Evolutionary conservation across 2,329 filamentous ascomycete species (phyloP), one percentile per base, ranked within the genome.

Genomic region (Fusarium equiseti): DNA sequence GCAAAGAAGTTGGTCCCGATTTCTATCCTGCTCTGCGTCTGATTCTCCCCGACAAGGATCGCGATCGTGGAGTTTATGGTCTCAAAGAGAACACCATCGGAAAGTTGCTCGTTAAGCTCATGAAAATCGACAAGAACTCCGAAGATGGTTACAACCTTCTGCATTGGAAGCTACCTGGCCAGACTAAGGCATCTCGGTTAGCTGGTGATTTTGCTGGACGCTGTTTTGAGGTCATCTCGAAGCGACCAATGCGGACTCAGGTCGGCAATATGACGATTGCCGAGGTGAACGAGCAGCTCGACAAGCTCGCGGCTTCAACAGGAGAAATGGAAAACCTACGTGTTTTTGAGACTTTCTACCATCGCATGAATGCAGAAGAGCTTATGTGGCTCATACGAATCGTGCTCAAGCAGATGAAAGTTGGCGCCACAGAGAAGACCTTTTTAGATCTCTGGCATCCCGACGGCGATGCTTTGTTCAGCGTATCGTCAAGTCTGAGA

Each of bases 331-430:
- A 95, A 68, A 95, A 98, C 74, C 78, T 94, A 43, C 90, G 90
- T 0, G 91, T 99, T 35, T 89, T 98, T 72, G 87, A 92, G 69
- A 87, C 90, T 7, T 97, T 98, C 77, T 98, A 98, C 80, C 88
- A 90, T 48, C 88, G 89, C 26, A 98, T 98, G 96, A 97, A 97
- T 73, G 88, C 96, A 0, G 92, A 97, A 70, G 96, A 99, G 81
- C 83, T 99, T 72, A 91, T 92, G 83, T 99, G 96, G 96, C 84
- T 98, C 59, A 93, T 99, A 68, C 91, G 95, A 16, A 98, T 99
- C 75, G 91, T 99, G 49, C 84, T 98, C 29, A 92, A 92, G 66
- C 92, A 90, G 74, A 90, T 91, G 88, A 90, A 88, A 75, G 83
- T 91, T 5, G 89, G 89, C 16, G 94, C 95, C 15, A 95, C 94